Base-by-base conservation (phyloP, 306 rosid genomes). In the Citrullus mucosospermus region DNA sequence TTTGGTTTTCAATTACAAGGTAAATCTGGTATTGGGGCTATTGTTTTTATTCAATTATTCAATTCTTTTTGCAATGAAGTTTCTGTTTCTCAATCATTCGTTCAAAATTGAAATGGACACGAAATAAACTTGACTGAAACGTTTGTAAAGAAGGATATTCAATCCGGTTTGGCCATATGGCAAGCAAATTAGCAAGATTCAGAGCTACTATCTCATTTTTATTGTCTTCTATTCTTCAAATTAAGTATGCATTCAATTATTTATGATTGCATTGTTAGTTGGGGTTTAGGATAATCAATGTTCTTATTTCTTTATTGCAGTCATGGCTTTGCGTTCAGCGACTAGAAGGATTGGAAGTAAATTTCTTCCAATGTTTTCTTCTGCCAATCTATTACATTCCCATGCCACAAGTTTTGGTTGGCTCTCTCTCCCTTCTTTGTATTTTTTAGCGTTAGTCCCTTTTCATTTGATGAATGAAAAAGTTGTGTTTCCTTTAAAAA, bases 321-420 rank as follows among this genome's bases (percentile, higher is more conserved):
- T 16, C 58, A 95, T 92, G 97, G 91, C 96, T 61, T 80, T 79
- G 41, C 48, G 93, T 82, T 81, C 63, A 0, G 71, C 80, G 30
- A 82, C 91, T 13, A 77, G 87, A 80, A 88, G 86, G 76, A 70
- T 92, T 17, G 87, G 92, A 80, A 79, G 82, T 66, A 86, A 83
- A 79, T 14, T 87, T 30, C 83, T 86, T 30, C 95, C 91, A 32
- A 22, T 78, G 85, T 84, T 89, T 78, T 83, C 87, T 88, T 78
- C 93, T 70, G 80, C 87, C 60, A 75, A 88, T 81, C 79, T 80
- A 25, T 80, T 88, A 25, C 96, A 95, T 84, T 95, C 98, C 1
- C 98, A 95, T 75, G 96, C 98, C 83, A 92, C 98, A 59, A 92
- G 97, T 87, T 95, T 95, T 30, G 98, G 98, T 94, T 79, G 3